Evolutionary conservation across 1,139 yeast genomes (phyloP), one percentile per base, ranked within the genome.

Genomic region (Kodamaea plutei): DNA sequence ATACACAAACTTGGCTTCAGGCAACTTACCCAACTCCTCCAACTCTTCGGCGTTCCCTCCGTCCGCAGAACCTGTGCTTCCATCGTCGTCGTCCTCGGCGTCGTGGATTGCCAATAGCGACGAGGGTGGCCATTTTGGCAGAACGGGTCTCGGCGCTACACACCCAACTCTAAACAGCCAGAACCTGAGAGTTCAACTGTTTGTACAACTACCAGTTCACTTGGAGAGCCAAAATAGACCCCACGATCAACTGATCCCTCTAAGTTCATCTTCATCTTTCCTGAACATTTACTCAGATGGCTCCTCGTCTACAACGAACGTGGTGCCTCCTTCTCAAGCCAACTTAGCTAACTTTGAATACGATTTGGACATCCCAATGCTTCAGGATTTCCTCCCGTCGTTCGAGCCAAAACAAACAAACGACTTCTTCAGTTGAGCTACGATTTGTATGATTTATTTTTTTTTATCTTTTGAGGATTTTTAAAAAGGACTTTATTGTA

Each of bases 41-140:
- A 50, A 51, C 27, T 50, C 62, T 3, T 48, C 61, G 0, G 63
- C 64, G 5, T 58, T 46, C 30, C 65, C 65, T 3, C 64, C 68
- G 3, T 31, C 35, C 2, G 28, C 26, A 4, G 32, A 28, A 6
- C 28, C 15, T 12, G 29, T 29, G 7, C 23, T 9, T 9, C 23
- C 12, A 8, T 17, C 9, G 7, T 7, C 7, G 7, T 9, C 20
- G 7, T 20, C 14, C 3, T 22, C n/a, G 15, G 12, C 18, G 11
- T 10, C 18, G 19, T 10, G 19, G 18, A 9, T 19, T 7, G 11
- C 23, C 15, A 27, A 8, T 9, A n/a, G 15, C 2, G 29, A 31
- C 14, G 35, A 31, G 21, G 8, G n/a, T 6, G 45, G 40, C 10
- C 48, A 44, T 26, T 44, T 44, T 34, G 48, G 46, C 19, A 31